Percentiles rank a stretch among this genome's conserved stretches.
These are phyloP conservation scores for Carallia brachiata DNA, from an alignment of 345 rosid genomes.

Conservation along the genomic window DNA sequence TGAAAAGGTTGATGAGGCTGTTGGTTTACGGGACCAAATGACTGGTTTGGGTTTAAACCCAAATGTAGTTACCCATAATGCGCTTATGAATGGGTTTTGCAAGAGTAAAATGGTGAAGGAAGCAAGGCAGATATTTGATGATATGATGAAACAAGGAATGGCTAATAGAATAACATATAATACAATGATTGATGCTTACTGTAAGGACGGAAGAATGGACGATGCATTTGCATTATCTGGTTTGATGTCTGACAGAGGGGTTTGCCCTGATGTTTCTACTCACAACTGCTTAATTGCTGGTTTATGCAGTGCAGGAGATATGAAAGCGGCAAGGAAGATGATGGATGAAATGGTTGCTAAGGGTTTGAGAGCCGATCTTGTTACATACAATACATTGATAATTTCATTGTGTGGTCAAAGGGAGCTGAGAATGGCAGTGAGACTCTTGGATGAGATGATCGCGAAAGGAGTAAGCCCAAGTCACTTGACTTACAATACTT, in stretches of 20 bases:
- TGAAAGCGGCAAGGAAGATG: slow-evolving; percentile 39
- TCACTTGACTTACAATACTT: slow-evolving; percentile 60
- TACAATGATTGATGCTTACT: slow-evolving; percentile 65
- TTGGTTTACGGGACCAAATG: slow-evolving; percentile 54
- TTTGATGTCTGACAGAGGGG: slow-evolving; percentile 48
- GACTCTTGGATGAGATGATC: slow-evolving; percentile 51
- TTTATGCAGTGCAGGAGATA: slow-evolving; percentile 49
- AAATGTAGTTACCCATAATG: slow-evolving; percentile 57
- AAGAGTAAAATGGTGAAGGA: slow-evolving; percentile 56
- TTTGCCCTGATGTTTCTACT: slow-evolving; percentile 49
- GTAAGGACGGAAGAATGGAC: slow-evolving; percentile 51
- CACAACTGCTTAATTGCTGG: slow-evolving; percentile 76
- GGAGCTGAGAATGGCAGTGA: slow-evolving; percentile 55
- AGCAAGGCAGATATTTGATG: slow-evolving; percentile 50
- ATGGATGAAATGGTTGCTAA: slow-evolving; percentile 40
- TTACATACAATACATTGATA: slow-evolving; percentile 68
- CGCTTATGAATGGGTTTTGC: slow-evolving; percentile 66
- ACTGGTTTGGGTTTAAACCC: slow-evolving; percentile 46
- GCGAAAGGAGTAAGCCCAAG: slow-evolving; percentile 52
- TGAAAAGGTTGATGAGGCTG: slow-evolving; percentile 57
- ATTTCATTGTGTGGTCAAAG: slow-evolving; percentile 57
- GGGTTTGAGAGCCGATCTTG: slow-evolving; percentile 46
- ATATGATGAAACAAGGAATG: slow-evolving; percentile 40
- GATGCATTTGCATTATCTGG: slow-evolving; percentile 50
- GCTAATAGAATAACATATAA: slow-evolving; percentile 52